Percentiles rank a stretch among this genome's conserved stretches.
Evolutionary conservation across 768 basidiomycete genomes (phyloP).

Genomic region (Mycena galericulata): DNA sequence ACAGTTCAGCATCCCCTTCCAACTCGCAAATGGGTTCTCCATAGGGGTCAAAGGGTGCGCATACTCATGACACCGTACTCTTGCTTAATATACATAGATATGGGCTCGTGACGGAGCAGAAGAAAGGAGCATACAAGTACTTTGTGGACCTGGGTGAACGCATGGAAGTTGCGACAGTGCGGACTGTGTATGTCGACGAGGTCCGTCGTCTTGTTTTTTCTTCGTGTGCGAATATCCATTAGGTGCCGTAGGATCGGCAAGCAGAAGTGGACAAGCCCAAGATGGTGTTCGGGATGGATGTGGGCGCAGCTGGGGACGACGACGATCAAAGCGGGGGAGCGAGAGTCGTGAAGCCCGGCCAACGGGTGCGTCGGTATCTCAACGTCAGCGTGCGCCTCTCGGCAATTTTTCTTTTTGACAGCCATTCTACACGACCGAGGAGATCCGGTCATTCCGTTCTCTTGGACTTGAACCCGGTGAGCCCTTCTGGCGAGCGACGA

Average conservation of each 20-base stretch:
- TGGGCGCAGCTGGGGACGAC: conserved; percentile 53
- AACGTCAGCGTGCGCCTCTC: not conserved
- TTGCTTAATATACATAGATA: conserved; percentile 66
- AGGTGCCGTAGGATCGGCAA: conserved; percentile 53
- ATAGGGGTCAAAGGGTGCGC: conserved; percentile 87
- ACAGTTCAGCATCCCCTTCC: conserved; percentile 83
- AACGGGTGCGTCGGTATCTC: conserved; percentile 56
- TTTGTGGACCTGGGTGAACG: conserved; percentile 83
- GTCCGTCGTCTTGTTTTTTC: conserved; percentile 50
- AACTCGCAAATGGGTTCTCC: conserved; percentile 77
- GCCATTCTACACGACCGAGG: conserved; percentile 90
- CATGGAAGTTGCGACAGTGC: conserved; percentile 80
- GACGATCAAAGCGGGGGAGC: conserved; percentile 48
- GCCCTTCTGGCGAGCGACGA: conserved; percentile 26
- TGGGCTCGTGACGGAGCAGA: conserved; percentile 89
- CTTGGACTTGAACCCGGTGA: conserved; percentile 82
- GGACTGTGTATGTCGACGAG: conserved; percentile 83
- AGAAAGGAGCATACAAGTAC: conserved; percentile 84
- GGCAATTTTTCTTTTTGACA: conserved; percentile 46
- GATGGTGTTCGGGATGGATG: conserved; percentile 58
- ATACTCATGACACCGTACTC: conserved; percentile 5
- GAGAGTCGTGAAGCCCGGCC: conserved; percentile 62
- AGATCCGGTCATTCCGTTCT: conserved; percentile 85
- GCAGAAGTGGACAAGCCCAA: conserved; percentile 58
- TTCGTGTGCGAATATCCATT: not conserved